These are phyloP conservation scores for Colletotrichum orchidophilum DNA, from an alignment of 2,329 filamentous ascomycete genomes.

Conservation along the genomic window DNA sequence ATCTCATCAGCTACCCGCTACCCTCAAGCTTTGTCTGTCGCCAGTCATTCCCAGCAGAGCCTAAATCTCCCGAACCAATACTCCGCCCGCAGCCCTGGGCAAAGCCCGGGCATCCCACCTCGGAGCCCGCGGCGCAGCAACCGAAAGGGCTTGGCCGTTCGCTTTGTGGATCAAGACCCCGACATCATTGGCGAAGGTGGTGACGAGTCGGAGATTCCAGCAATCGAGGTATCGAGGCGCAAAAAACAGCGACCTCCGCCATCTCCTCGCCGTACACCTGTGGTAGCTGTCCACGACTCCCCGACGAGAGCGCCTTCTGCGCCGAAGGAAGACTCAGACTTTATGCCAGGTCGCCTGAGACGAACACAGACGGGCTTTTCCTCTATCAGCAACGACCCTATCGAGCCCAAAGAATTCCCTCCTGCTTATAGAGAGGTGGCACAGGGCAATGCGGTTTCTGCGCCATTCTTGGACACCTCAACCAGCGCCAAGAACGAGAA, in stretches of 20 bases:
- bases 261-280: constrained; percentile 38
- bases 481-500: constrained; percentile 58
- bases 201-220: constrained; percentile 81
- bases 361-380: constrained; percentile 67
- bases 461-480: constrained; percentile 53
- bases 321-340: constrained; percentile 50
- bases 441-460: constrained; percentile 45
- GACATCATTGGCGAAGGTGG: constrained; percentile 91
- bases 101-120: constrained; percentile 26
- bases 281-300: constrained; percentile 42
- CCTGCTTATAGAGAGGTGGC: constrained; percentile 37
- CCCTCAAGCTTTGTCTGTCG: constrained; percentile 61
- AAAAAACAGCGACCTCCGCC: constrained; percentile 52
- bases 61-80: constrained; percentile 51
- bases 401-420: constrained; percentile 19
- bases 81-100: constrained; percentile 49
- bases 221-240: constrained; percentile 73
- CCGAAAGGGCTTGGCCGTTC: constrained; percentile 77
- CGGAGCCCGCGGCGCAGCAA: constrained; percentile 57
- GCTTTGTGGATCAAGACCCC: constrained; percentile 76
- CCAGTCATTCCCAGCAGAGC: constrained; percentile 52
- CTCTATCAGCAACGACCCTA: constrained; percentile 40
- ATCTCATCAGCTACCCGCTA: constrained; percentile 65
- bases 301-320: constrained; percentile 36
- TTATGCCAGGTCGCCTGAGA: constrained; percentile 62